These are phyloP conservation scores for Kodamaea arcana DNA, from an alignment of 1,139 yeast genomes.

Conservation along the genomic window DNA sequence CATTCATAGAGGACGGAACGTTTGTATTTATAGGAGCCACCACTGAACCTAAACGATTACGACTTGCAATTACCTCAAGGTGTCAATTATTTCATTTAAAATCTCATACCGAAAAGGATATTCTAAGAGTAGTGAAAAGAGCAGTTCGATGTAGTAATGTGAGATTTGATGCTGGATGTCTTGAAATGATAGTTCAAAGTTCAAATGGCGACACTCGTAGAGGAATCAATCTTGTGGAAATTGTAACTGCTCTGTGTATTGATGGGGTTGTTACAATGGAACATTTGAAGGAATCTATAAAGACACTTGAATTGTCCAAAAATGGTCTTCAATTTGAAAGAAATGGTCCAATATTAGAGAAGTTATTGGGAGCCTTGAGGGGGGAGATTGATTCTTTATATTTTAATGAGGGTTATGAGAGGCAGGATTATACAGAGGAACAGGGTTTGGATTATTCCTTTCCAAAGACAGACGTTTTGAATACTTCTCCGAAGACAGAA, in stretches of 20 bases:
- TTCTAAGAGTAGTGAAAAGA: conserved; percentile 18
- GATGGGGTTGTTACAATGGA: conserved; percentile 1
- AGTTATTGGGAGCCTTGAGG: conserved; percentile 11
- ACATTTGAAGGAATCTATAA: conserved; percentile 7
- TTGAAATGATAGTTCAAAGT: conserved; percentile 14
- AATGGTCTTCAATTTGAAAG: conserved; percentile 13
- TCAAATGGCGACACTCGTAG: conserved; percentile 33
- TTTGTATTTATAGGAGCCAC: conserved; percentile 48
- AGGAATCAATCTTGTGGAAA: conserved; percentile 30
- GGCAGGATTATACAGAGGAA: too few species aligned
- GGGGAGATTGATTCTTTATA: too few species aligned
- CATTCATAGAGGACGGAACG: conserved; percentile 37
- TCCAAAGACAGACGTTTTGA: too few species aligned
- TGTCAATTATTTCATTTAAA: conserved; percentile 35
- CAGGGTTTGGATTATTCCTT: too few species aligned
- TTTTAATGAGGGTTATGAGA: too few species aligned
- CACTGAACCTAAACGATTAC: conserved; percentile 30
- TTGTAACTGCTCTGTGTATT: conserved; percentile 17
- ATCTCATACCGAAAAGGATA: conserved; percentile 17
- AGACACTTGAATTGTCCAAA: conserved; percentile 6
- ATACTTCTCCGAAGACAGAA: too few species aligned
- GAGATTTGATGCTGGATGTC: conserved; percentile 12
- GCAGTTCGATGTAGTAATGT: conserved; percentile 23
- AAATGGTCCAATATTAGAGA: conserved; percentile 10
- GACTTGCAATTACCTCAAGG: conserved; percentile 38